phyloP scores from a whole-genome alignment of 805 yeast species.

The Saccharomycopsis lassenensis region DNA sequence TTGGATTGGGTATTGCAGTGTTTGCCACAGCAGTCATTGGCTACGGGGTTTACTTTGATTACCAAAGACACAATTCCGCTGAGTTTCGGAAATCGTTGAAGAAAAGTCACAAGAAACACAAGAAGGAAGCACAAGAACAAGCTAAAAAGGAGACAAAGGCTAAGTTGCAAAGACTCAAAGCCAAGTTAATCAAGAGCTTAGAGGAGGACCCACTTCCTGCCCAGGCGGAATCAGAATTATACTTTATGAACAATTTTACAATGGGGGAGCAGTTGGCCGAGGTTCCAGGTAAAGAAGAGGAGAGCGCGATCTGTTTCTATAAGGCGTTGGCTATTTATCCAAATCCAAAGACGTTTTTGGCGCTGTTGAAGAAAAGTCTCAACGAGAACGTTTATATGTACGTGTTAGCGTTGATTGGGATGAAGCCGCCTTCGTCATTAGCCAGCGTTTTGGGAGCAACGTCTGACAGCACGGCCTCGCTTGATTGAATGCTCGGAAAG shows the following conservation, averaged over 20 bases:
- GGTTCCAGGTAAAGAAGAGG: conserved; percentile 90
- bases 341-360: conserved; percentile 86
- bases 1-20: no score
- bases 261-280: conserved; percentile 98
- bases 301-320: conserved; percentile 85
- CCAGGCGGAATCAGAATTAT: conserved; percentile 47
- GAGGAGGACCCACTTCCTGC: conserved; percentile 66
- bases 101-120: conserved; percentile 51
- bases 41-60: conserved; percentile 85
- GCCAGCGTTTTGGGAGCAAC: no score
- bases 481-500: no score
- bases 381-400: no score
- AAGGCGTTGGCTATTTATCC: conserved; percentile 91
- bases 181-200: conserved; percentile 53
- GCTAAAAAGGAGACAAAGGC: conserved; percentile 49
- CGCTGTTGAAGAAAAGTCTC: no score
- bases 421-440: no score
- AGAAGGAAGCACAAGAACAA: conserved; percentile 41
- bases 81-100: conserved; percentile 72
- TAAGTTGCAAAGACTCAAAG: conserved; percentile 49
- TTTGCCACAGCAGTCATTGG: conserved; percentile 50
- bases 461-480: no score
- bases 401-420: no score
- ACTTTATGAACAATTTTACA: conserved; percentile 75
- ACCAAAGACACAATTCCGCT: conserved; percentile 72